phyloP scores from a whole-genome alignment of 2,329 filamentous ascomycete genomes.

The Fusarium sp. region DNA sequence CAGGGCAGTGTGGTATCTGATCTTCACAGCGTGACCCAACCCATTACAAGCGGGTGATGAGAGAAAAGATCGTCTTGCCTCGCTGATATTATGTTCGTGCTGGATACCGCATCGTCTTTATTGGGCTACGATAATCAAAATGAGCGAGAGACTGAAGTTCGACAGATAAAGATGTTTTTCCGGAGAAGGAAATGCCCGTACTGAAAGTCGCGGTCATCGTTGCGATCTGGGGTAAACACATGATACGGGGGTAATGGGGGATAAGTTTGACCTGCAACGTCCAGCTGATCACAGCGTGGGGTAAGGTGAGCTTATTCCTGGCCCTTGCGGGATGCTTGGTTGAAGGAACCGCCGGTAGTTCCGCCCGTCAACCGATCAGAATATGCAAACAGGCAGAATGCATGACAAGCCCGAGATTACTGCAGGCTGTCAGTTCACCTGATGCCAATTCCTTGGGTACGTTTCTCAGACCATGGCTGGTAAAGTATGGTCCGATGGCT shows the following conservation, averaged over 20 bases:
- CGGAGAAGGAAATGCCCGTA: neutral
- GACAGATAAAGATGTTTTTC: neutral
- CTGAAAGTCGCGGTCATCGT: neutral
- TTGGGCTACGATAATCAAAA: no score
- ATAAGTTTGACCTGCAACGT: neutral
- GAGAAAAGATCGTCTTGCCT: no score
- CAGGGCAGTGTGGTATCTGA: neutral
- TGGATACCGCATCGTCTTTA: no score
- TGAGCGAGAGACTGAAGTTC: neutral
- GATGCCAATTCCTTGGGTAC: neutral
- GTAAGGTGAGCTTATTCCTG: slow-evolving; percentile 1
- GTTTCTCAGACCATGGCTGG: neutral
- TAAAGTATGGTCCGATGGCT: slow-evolving; percentile 1
- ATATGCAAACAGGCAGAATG: slow-evolving; percentile 6
- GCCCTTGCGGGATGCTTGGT: slow-evolving; percentile 1
- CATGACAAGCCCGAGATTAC: neutral
- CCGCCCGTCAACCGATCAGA: slow-evolving; percentile 21
- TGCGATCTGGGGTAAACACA: neutral
- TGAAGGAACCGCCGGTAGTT: slow-evolving; percentile 26
- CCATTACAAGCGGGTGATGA: no score
- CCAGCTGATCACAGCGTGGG: neutral
- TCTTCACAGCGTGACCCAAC: neutral
- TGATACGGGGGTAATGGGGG: neutral
- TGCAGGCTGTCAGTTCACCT: slow-evolving; percentile 21
- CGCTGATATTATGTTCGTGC: no score